Evolutionary conservation across 208 protist genomes (phyloP), one percentile per base, ranked within the genome.

Genomic region (Trypanosomatidae sp.): DNA sequence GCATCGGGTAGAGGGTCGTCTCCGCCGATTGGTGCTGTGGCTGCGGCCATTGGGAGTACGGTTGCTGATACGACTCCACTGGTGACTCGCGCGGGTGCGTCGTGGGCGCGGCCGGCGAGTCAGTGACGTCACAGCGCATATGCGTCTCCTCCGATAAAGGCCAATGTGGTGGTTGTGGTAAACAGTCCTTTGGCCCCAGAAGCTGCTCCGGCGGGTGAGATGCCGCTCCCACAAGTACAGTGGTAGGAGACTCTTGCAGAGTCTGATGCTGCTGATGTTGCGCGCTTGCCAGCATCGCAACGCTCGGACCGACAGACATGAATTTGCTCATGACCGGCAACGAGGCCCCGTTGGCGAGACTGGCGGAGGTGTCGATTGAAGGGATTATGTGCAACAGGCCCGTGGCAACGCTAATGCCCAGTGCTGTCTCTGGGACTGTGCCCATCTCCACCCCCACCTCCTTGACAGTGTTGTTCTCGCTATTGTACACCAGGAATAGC

Each of bases 401-500:
- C 15, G 84, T 82, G 13, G 90, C 90, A 5, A 97, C 70, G 66
- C 80, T 84, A 43, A 92, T 80, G 12, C 93, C 91, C 1, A 97
- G 77, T 12, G 84, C 81, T 12, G 85, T 79, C 68, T 84, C 83
- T 1, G 79, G 72, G 19, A 83, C 66, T 5, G 68, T 62, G n/a
- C 79, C 80, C 73, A 97, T 82, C 33, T 95, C 83, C 47, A 95
- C 69, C 33, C 76, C 59, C 70, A 95, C 86, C 72, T 95, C 90
- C 79, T 84, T 78, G 39, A 96, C 77, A 4, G 80, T 79, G 74
- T 94, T 95, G 49, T 62, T 79, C 43, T 85, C 84, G 39, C 82
- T 79, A 73, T 97, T 85, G 79, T 92, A 96, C 10, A 96, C 58
- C 4, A 96, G 79, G 17, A 96, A 72, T 19, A 93, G 71, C 22